phyloP scores from a whole-genome alignment of 352 stramenopile genomes.

The Pythium scleroteichum region DNA sequence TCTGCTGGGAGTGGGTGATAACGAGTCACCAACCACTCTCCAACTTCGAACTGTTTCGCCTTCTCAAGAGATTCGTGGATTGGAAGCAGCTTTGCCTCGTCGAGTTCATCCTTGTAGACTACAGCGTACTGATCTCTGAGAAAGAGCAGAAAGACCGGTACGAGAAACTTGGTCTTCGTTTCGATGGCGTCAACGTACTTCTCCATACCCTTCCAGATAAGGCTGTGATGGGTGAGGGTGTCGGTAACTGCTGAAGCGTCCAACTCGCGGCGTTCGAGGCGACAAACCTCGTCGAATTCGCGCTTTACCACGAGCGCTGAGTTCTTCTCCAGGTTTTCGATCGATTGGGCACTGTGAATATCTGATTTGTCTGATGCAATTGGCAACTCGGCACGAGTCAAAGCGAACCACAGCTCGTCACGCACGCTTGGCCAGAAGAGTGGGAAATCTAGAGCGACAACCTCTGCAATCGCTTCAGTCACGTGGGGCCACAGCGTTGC shows the following conservation, averaged over 20 bases:
- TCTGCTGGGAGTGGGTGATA: slow-evolving; percentile 24
- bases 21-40: slow-evolving; percentile 18
- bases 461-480: slow-evolving; percentile 63
- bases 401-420: slow-evolving; percentile 46
- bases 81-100: slow-evolving; percentile 33
- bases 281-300: slow-evolving; percentile 58
- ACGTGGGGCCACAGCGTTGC: slow-evolving; percentile 85
- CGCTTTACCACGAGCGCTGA: slow-evolving; percentile 13
- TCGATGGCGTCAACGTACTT: slow-evolving; percentile 78
- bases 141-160: slow-evolving; percentile 84
- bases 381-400: slow-evolving; percentile 33
- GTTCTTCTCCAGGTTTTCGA: slow-evolving; percentile 24
- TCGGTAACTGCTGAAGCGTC: slow-evolving; percentile 58
- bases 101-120: slow-evolving; percentile 81
- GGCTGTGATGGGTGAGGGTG: slow-evolving; percentile 61
- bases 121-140: slow-evolving; percentile 76
- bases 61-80: slow-evolving; percentile 60
- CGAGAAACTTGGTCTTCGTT: slow-evolving; percentile 85
- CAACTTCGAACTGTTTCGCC: slow-evolving; percentile 30
- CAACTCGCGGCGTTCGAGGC: slow-evolving; percentile 53
- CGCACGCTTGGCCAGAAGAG: slow-evolving; percentile 64
- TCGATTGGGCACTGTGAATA: slow-evolving; percentile 10
- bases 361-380: background rate
- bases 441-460: slow-evolving; percentile 53
- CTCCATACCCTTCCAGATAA: slow-evolving; percentile 82